A percentile compares a stretch with the other conserved stretches of the same genome.
phyloP scores from a whole-genome alignment of 2,329 filamentous ascomycete genomes.

The Dothiorella sarmentorum region DNA sequence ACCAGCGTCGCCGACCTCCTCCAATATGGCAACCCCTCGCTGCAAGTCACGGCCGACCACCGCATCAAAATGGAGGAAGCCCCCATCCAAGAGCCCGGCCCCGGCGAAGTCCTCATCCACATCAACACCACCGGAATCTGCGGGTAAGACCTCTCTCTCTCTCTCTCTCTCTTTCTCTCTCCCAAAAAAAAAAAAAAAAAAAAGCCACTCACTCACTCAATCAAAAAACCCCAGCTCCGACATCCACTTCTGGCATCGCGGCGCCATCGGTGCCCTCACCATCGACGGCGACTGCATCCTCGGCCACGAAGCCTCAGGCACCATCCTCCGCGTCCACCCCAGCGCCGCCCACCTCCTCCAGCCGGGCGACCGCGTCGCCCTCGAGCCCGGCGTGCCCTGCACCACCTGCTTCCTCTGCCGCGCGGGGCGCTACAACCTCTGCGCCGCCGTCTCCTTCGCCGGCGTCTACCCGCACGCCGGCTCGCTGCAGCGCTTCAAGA shows the following conservation, averaged over 20 bases:
- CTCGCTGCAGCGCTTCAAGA: constrained; percentile 59
- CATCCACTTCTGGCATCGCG: constrained; percentile 66
- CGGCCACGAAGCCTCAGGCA: constrained; percentile 62
- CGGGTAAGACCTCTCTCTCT: constrained; percentile 43
- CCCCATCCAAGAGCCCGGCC: constrained; percentile 53
- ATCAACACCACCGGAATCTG: constrained; percentile 63
- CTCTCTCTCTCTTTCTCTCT: no score
- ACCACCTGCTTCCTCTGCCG: constrained; percentile 57
- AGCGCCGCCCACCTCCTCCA: constrained; percentile 51
- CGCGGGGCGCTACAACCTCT: constrained; percentile 62
- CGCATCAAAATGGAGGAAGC: constrained; percentile 55
- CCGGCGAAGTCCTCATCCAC: constrained; percentile 57
- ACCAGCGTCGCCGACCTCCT: background rate
- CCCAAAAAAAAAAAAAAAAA: background rate
- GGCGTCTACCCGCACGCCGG: constrained; percentile 61
- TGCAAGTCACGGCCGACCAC: constrained; percentile 60
- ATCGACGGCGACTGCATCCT: constrained; percentile 63
- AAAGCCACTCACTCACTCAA: no score
- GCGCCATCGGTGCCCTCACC: constrained; percentile 60
- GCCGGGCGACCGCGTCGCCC: constrained; percentile 60
- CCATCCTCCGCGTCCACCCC: constrained; percentile 56
- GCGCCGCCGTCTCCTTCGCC: constrained; percentile 59
- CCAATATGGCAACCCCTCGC: constrained; percentile 48
- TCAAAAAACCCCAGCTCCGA: constrained; percentile 49
- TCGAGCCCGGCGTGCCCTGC: constrained; percentile 66